phyloP scores from a whole-genome alignment of 2,329 filamentous ascomycete genomes.

The Coniochaeta sp. region DNA sequence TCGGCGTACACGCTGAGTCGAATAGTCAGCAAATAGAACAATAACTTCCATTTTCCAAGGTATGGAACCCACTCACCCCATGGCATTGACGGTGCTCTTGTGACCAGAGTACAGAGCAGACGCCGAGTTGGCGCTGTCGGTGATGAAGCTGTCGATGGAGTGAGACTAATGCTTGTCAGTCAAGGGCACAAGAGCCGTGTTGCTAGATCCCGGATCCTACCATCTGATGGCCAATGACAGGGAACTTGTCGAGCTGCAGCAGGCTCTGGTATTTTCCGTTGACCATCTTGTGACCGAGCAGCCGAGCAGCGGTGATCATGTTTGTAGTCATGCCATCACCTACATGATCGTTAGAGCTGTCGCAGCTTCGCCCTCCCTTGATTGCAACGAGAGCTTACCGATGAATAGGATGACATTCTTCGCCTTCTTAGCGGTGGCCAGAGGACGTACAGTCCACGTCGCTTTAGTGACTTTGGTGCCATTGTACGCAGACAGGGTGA shows the following conservation, averaged over 20 bases:
- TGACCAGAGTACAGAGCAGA: slow-evolving; percentile 76
- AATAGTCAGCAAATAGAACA: neutral
- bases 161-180: slow-evolving; percentile 47
- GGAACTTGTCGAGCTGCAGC: slow-evolving; percentile 76
- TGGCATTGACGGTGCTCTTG: slow-evolving; percentile 75
- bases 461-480: slow-evolving; percentile 61
- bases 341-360: neutral
- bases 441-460: slow-evolving; percentile 68
- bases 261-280: slow-evolving; percentile 76
- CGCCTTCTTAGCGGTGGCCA: slow-evolving; percentile 62
- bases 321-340: slow-evolving; percentile 62
- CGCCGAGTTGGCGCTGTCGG: slow-evolving; percentile 78
- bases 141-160: slow-evolving; percentile 78
- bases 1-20: slow-evolving; percentile 59
- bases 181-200: neutral
- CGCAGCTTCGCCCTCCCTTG: neutral
- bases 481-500: slow-evolving; percentile 68
- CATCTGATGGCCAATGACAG: slow-evolving; percentile 82
- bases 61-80: slow-evolving; percentile 42
- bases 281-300: slow-evolving; percentile 74
- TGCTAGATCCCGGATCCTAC: slow-evolving; percentile 13
- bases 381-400: slow-evolving; percentile 32
- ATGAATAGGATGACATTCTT: slow-evolving; percentile 87
- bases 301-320: slow-evolving; percentile 72
- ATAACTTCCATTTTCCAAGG: no score